phyloP scores from a whole-genome alignment of 768 basidiomycete species.

The Albatrellus ellisii region DNA sequence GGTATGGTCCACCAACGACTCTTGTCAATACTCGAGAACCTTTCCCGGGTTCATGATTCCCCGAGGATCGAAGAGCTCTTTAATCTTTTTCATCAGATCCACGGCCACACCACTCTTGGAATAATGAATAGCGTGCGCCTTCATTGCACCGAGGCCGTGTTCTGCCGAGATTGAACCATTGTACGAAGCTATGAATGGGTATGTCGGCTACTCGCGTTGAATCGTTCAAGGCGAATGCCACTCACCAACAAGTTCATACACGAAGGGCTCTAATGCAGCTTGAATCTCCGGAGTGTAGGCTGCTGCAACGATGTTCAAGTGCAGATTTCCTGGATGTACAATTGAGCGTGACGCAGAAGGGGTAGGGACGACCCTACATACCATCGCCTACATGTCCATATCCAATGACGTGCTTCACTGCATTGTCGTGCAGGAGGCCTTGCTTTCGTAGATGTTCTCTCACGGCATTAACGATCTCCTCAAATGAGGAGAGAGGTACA shows the following conservation, averaged over 20 bases:
- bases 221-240: conserved; percentile 11
- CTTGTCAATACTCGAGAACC: conserved; percentile 31
- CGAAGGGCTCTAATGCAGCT: conserved; percentile 82
- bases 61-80: conserved; percentile 76
- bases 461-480: conserved; percentile 74
- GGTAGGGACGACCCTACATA: conserved; percentile 23
- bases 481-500: conserved; percentile 76
- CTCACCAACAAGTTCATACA: conserved; percentile 84
- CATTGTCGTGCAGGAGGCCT: conserved; percentile 55
- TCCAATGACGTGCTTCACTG: conserved; percentile 77
- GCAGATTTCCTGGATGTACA: conserved; percentile 62
- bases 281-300: conserved; percentile 76
- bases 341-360: not conserved
- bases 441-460: conserved; percentile 56
- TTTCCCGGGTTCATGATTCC: conserved; percentile 93
- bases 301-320: conserved; percentile 81
- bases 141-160: conserved; percentile 95
- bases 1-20: no score
- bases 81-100: conserved; percentile 83
- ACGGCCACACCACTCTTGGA: conserved; percentile 74
- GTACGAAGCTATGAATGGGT: conserved; percentile 40
- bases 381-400: conserved; percentile 98
- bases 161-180: conserved; percentile 93
- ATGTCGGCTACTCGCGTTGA: conserved; percentile 2
- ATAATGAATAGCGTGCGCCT: conserved; percentile 80